phyloP scores from a whole-genome alignment of 371 early-diverging fungal species.

The Mortierella polycephala region DNA sequence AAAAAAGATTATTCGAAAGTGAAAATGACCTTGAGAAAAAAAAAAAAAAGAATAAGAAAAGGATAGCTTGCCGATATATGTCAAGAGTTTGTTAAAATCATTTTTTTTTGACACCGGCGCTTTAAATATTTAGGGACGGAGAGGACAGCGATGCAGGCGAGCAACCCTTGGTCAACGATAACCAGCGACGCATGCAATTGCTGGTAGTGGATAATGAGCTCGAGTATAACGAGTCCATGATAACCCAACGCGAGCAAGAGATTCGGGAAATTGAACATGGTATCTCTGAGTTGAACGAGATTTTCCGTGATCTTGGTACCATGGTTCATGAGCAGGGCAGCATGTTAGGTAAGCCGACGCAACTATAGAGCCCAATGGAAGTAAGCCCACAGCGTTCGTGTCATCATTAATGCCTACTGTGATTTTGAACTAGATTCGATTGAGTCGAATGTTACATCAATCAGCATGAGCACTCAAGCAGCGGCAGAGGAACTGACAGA shows the following conservation, averaged over 20 bases:
- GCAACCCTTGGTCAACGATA: conserved; percentile 68
- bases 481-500: conserved; percentile 83
- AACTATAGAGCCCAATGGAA: neutral
- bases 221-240: conserved; percentile 91
- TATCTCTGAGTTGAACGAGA: conserved; percentile 93
- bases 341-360: conserved; percentile 77
- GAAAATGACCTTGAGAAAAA: neutral
- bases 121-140: conserved; percentile 12
- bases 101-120: neutral
- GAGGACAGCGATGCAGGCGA: conserved; percentile 58
- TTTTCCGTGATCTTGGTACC: conserved; percentile 95
- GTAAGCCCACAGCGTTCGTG: neutral
- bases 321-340: conserved; percentile 95
- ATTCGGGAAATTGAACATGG: conserved; percentile 93
- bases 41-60: too few species aligned
- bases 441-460: conserved; percentile 85
- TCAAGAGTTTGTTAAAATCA: neutral
- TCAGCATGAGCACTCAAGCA: conserved; percentile 79
- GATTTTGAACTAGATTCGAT: conserved; percentile 72
- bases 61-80: too few species aligned
- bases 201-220: conserved; percentile 89
- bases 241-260: conserved; percentile 92
- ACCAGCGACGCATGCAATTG: conserved; percentile 72
- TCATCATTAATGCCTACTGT: neutral
- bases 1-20: conserved; percentile 33